Base-by-base conservation (phyloP, 2,329 filamentous ascomycete genomes). In the Trichoderma cornu-damae region DNA sequence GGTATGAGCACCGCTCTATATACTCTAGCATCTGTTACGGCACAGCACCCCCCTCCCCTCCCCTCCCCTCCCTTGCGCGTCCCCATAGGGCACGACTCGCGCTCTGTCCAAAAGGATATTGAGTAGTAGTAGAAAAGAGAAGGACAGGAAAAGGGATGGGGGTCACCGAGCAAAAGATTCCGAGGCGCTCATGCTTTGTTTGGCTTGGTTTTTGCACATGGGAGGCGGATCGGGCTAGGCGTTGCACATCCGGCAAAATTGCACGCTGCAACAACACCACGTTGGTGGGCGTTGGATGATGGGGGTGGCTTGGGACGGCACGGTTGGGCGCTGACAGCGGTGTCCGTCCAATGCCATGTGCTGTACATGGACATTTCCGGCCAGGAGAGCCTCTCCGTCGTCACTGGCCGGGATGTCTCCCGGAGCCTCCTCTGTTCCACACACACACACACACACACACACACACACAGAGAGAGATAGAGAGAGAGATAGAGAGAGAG, bases 251-350 rank as follows among this genome's bases (percentile, higher is more conserved):
- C 32, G 32, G 32, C 14, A 35, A 35, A n/a, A 35, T 24, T n/a
- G 48, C 48, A 40, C 40, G 32, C 47, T 34, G 32, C 20, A 49
- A 49, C 46, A 49, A 37, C 38, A 43, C 38, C 50, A 53, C 50
- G 50, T 32, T 53, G 38, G 28, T 18, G 18, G 18, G 18, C 38
- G 9, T 42, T 18, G 40, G 24, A 53, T 22, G 46, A 16, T 14
- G 18, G 38, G 12, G 38, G 40, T 53, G 50, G 50, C 38, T 44
- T 53, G 50, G 50, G 38, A 53, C 50, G 50, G 50, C 50, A 53
- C 50, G 50, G 50, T 53, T 53, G 50, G 40, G 50, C 50, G 50
- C 50, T 53, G 50, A 53, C 50, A 53, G 20, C 44, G 38, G 50
- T 53, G 30, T n/a, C 38, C 40, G 44, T 44, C 18, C 8, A 53